Evolutionary conservation across 2,329 filamentous ascomycete species (phyloP), one percentile per base, ranked within the genome.

Genomic region (Teratosphaeria destructans): DNA sequence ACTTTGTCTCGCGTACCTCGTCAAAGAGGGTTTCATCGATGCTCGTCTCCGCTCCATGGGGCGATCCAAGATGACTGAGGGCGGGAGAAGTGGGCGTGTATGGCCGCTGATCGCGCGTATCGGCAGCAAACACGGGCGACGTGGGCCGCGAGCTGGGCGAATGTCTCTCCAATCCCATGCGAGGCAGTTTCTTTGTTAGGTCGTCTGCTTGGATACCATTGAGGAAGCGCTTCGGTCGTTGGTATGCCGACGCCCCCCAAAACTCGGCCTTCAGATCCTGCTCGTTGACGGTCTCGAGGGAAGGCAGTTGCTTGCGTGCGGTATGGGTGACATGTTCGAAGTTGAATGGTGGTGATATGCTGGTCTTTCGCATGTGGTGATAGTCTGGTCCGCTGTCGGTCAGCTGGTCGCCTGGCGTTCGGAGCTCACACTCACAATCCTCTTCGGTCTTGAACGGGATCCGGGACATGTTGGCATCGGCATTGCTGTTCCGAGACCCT

Each of bases 311-410:
- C 27, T 78, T 71, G 27, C 79, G 78, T 59, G 79, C 78, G 32
- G 82, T 83, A 67, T 86, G 83, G 39, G 82, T 82, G 57, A 86
- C 71, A 66, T 86, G 84, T 62, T 85, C 82, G 67, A 86, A 86
- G 65, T 84, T 81, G 70, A 84, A 86, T 1, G 84, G 84, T 59
- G 79, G 78, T 0, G 84, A 86, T 57, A 86, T 86, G 60, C 75
- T 74, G 52, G 72, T 73, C 68, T 81, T 82, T 57, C 65, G 69
- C 12, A 68, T 63, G 55, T 71, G 64, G 11, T 64, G 65, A 57
- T 70, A 68, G 57, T 66, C 70, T 71, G 57, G 4, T n/a, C 43
- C 43, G n/a, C 43, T 49, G 43, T 49, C 23, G 43, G 43, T 49
- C 23, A 49, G 6, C 6, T 23, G 43, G 43, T 19, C 19, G 5